A percentile compares a stretch with the other conserved stretches of the same genome.
phyloP scores from a whole-genome alignment of 352 stramenopile genomes.

The Stramenopiles sp. region DNA sequence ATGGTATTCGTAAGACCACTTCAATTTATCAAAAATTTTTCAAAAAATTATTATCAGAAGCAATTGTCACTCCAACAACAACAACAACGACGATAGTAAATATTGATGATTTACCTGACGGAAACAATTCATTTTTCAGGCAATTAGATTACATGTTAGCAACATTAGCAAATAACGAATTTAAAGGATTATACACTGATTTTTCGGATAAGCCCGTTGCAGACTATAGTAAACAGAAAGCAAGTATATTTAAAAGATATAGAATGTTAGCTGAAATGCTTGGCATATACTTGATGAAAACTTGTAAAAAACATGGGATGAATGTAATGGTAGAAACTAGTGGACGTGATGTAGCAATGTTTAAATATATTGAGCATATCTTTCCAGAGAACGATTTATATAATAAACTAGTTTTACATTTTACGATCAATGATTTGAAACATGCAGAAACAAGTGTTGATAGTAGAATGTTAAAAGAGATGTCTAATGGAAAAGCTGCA shows the following conservation, averaged over 20 bases:
- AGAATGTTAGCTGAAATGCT: slow-evolving; percentile 34
- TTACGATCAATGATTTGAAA: slow-evolving; percentile 37
- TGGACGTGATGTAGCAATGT: slow-evolving; percentile 38
- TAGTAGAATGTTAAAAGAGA: slow-evolving; percentile 34
- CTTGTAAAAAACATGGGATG: slow-evolving; percentile 25
- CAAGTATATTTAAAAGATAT: slow-evolving; percentile 36
- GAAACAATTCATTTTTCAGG: slow-evolving; percentile 35
- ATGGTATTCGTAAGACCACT: slow-evolving; percentile 41
- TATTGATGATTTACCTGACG: slow-evolving; percentile 18
- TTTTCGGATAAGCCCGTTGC: too few species aligned
- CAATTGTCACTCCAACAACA: slow-evolving; percentile 20
- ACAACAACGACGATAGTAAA: background rate
- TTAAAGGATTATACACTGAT: slow-evolving; percentile 28
- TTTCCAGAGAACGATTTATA: slow-evolving; percentile 26
- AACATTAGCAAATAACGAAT: slow-evolving; percentile 36
- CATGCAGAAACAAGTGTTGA: slow-evolving; percentile 33
- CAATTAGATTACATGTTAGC: slow-evolving; percentile 44
- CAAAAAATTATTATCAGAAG: slow-evolving; percentile 25
- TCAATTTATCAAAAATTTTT: slow-evolving; percentile 41
- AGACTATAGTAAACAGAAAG: slow-evolving; percentile 33
- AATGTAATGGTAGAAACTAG: slow-evolving; percentile 40
- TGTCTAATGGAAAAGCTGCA: slow-evolving; percentile 25
- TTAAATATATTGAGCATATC: slow-evolving; percentile 38
- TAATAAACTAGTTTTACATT: slow-evolving; percentile 37
- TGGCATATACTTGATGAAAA: slow-evolving; percentile 26